Conservation (phyloP, 345 rosid genomes). For the Triadica sebifera region DNA sequence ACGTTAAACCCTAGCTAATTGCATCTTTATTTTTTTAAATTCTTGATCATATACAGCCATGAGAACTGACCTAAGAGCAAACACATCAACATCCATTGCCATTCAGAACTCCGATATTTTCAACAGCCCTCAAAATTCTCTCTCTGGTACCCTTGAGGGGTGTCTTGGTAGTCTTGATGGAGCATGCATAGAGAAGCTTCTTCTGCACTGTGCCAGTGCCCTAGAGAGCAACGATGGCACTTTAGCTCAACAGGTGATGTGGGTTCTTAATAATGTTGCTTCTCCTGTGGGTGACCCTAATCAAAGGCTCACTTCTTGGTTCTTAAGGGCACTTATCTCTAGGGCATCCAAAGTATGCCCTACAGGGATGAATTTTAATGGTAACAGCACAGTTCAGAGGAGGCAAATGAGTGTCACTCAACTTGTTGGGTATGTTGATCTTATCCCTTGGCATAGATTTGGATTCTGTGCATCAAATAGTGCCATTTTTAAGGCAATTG, state of each 20-base stretch:
- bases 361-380: slow-evolving; percentile 40
- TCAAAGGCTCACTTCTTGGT: slow-evolving; percentile 63
- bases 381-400: slow-evolving; percentile 34
- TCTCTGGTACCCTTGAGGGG: slow-evolving; percentile 55
- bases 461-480: slow-evolving; percentile 67
- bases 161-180: slow-evolving; percentile 69
- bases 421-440: slow-evolving; percentile 67
- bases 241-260: slow-evolving; percentile 75
- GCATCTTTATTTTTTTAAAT: background rate
- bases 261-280: slow-evolving; percentile 80
- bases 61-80: slow-evolving; percentile 49
- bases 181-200: slow-evolving; percentile 68
- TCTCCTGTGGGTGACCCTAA: slow-evolving; percentile 62
- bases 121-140: slow-evolving; percentile 33
- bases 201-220: slow-evolving; percentile 71
- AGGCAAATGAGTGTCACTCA: slow-evolving; percentile 57
- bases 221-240: slow-evolving; percentile 63
- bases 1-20: slow-evolving; percentile 24
- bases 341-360: slow-evolving; percentile 61
- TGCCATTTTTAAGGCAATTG: slow-evolving; percentile 45
- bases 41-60: slow-evolving; percentile 16
- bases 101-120: slow-evolving; percentile 43
- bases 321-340: slow-evolving; percentile 60
- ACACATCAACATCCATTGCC: slow-evolving; percentile 33
- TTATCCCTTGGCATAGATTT: slow-evolving; percentile 74